These are phyloP conservation scores for Westerdykella sp. DNA, from an alignment of 2,329 filamentous ascomycete genomes.

Conservation along the genomic window DNA sequence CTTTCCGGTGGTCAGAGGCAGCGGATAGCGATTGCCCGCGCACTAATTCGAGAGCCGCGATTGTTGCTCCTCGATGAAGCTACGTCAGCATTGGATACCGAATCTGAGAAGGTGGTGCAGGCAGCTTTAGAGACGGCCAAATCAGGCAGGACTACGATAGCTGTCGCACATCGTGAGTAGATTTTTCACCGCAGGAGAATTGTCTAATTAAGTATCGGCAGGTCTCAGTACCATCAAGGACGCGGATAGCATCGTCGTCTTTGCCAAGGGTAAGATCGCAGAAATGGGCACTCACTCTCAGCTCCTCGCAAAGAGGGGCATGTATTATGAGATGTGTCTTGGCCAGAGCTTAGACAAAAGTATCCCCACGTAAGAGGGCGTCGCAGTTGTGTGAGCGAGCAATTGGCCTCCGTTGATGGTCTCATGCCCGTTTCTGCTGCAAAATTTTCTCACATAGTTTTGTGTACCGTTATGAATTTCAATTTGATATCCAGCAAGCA, in stretches of 20 bases:
- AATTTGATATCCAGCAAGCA: no score
- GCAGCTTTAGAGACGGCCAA: slow-evolving; percentile 75
- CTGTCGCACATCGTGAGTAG: slow-evolving; percentile 69
- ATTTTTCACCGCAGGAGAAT: slow-evolving; percentile 35
- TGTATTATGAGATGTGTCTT: slow-evolving; percentile 42
- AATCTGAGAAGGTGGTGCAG: slow-evolving; percentile 67
- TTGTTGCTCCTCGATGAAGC: slow-evolving; percentile 52
- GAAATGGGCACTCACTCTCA: slow-evolving; percentile 62
- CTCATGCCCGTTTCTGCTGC: no score
- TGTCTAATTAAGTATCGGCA: no score
- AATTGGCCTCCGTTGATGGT: no score
- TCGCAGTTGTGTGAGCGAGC: background rate
- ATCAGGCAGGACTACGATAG: slow-evolving; percentile 83
- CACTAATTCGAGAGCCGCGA: slow-evolving; percentile 83
- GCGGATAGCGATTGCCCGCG: slow-evolving; percentile 86
- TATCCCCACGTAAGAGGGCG: slow-evolving; percentile 10
- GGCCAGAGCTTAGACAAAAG: slow-evolving; percentile 38
- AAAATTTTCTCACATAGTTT: no score
- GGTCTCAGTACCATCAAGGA: slow-evolving; percentile 82
- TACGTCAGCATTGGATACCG: slow-evolving; percentile 32
- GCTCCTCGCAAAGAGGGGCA: slow-evolving; percentile 32
- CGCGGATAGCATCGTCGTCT: slow-evolving; percentile 89
- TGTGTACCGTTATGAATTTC: no score
- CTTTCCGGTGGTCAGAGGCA: slow-evolving; percentile 79
- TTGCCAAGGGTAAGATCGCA: slow-evolving; percentile 77